These are phyloP conservation scores for Vigna radiata DNA, from an alignment of 306 rosid genomes.

Conservation along the genomic window DNA sequence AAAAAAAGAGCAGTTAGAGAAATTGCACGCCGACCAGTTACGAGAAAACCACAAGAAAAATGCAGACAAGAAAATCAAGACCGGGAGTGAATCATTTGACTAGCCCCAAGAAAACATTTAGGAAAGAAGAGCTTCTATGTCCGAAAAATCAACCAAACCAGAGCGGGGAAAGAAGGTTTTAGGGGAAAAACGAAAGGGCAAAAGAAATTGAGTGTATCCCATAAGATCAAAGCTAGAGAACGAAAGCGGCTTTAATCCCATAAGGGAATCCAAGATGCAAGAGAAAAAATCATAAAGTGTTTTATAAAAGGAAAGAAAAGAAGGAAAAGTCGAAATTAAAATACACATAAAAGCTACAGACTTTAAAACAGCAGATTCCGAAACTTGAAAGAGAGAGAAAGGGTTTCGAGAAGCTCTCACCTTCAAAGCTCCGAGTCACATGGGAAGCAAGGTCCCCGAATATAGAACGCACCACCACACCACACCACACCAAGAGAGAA, in stretches of 20 bases:
- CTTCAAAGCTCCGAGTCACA: conserved; percentile 66
- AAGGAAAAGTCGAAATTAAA: conserved; percentile 50
- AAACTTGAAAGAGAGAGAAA: conserved; percentile 45
- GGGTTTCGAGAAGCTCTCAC: conserved; percentile 53
- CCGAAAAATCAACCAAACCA: conserved; percentile 32
- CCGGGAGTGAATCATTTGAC: conserved; percentile 50
- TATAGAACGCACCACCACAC: conserved; percentile 41
- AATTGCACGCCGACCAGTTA: conserved; percentile 40
- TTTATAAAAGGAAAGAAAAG: conserved; percentile 31
- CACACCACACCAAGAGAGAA: conserved; percentile 35
- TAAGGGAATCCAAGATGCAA: conserved; percentile 78
- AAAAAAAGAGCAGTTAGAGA: background rate
- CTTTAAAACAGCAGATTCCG: conserved; percentile 65
- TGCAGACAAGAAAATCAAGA: conserved; percentile 42
- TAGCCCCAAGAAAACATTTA: conserved; percentile 32
- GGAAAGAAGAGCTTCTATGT: conserved; percentile 48
- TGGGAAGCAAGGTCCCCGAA: conserved; percentile 40
- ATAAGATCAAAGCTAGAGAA: conserved; percentile 52
- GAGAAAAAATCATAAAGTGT: conserved; percentile 38
- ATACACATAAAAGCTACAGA: conserved; percentile 50
- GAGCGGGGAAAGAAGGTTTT: conserved; percentile 44
- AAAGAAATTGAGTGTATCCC: conserved; percentile 41
- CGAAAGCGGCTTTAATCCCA: conserved; percentile 77
- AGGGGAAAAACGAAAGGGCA: background rate
- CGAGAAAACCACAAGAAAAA: conserved; percentile 14